A percentile compares a stretch with the other conserved stretches of the same genome.
Conservation (phyloP, 768 basidiomycete species). For the Mycena rosella region DNA sequence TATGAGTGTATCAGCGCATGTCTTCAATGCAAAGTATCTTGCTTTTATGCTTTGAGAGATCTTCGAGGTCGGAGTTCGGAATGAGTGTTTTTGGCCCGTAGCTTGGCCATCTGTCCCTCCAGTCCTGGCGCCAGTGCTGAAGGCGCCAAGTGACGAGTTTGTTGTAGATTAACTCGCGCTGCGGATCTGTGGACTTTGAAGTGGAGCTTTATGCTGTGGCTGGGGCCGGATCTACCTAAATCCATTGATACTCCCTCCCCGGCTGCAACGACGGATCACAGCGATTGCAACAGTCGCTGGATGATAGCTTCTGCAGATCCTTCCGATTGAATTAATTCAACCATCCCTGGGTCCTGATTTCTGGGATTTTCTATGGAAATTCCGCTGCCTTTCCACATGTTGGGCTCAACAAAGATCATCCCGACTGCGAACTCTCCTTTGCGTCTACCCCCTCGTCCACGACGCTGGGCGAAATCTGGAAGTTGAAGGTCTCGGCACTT, state of each 20-base stretch:
- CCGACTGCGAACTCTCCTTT: slow-evolving; percentile 3
- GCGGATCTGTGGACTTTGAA: neutral
- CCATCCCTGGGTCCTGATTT: no score
- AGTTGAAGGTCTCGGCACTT: slow-evolving; percentile 33
- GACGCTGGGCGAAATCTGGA: slow-evolving; percentile 33
- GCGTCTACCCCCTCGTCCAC: slow-evolving; percentile 15
- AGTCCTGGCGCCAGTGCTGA: slow-evolving; percentile 9
- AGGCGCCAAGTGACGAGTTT: slow-evolving; percentile 6
- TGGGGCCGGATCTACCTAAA: neutral
- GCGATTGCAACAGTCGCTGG: slow-evolving; percentile 26
- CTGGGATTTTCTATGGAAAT: slow-evolving; percentile 11
- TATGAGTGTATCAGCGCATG: no score
- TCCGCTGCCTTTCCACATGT: slow-evolving; percentile 8
- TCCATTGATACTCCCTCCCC: slow-evolving; percentile 9
- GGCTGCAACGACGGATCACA: slow-evolving; percentile 23
- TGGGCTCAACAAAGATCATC: slow-evolving; percentile 24
- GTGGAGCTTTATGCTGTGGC: neutral
- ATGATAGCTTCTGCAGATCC: slow-evolving; percentile 17
- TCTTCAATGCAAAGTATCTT: no score
- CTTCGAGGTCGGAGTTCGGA: slow-evolving; percentile 26
- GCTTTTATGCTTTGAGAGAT: neutral
- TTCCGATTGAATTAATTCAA: slow-evolving; percentile 15
- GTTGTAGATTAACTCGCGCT: neutral
- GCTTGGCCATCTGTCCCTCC: slow-evolving; percentile 24
- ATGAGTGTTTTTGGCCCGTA: slow-evolving; percentile 27